phyloP scores from a whole-genome alignment of 2,329 filamentous ascomycete species.

The Colletotrichum noveboracense region DNA sequence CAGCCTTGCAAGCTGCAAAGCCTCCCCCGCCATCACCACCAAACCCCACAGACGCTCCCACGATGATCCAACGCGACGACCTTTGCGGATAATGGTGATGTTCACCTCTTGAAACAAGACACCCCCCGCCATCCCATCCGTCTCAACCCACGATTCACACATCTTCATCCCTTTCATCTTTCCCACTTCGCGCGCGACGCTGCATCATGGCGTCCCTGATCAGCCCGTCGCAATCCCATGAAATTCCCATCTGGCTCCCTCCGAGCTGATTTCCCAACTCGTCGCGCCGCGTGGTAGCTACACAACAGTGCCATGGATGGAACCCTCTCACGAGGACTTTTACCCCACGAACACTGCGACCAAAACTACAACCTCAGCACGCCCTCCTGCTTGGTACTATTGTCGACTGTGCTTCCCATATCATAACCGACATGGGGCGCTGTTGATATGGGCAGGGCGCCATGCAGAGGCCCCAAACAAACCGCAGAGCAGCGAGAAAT shows the following conservation, averaged over 20 bases:
- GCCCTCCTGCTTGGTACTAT: not conserved
- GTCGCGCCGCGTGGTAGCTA: not conserved
- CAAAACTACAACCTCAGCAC: not conserved
- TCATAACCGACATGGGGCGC: not conserved
- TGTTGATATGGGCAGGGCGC: not conserved
- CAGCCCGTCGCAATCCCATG: not conserved
- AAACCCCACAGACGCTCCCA: not conserved
- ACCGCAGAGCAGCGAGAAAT: not conserved
- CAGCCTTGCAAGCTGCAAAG: not conserved
- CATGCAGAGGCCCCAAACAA: not conserved
- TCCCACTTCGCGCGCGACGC: not conserved
- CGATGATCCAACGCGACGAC: not conserved
- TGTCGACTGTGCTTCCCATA: not conserved
- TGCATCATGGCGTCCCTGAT: not conserved
- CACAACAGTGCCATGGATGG: not conserved
- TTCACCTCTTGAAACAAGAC: not conserved
- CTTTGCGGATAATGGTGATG: not conserved
- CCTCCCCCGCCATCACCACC: not conserved
- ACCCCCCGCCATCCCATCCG: not conserved
- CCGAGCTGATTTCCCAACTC: not conserved
- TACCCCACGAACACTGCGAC: not conserved
- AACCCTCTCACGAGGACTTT: not conserved
- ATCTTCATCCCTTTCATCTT: not conserved
- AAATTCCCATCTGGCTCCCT: not conserved
- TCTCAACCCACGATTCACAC: not conserved